A percentile compares a stretch with the other conserved stretches of the same genome.
These are phyloP conservation scores for Camellia granthamiana DNA, from an alignment of 148 eudicot species.

Conservation along the genomic window DNA sequence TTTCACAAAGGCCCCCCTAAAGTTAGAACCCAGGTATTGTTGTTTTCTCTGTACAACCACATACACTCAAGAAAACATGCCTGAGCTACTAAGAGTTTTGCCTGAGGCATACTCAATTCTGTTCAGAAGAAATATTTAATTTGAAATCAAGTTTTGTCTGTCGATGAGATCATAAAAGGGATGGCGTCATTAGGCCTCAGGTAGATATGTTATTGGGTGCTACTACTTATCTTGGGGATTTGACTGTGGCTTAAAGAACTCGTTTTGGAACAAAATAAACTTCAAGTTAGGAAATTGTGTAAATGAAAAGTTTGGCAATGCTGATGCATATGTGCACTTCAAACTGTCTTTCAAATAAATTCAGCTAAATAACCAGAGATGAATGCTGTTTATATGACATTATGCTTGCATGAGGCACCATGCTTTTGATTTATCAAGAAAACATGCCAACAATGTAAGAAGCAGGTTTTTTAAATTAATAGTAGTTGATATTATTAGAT, in stretches of 20 bases:
- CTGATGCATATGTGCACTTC: not conserved
- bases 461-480: not conserved
- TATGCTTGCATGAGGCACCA: not conserved
- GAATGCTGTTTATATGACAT: not conserved
- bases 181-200: not conserved
- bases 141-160: slow-evolving; percentile 8
- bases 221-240: slow-evolving; percentile 11
- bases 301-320: not conserved
- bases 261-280: not conserved
- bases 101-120: slow-evolving; percentile 69
- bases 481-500: not conserved
- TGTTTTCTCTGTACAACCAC: no score
- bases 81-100: slow-evolving; percentile 82
- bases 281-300: not conserved
- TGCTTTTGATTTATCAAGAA: no score
- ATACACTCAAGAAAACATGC: no score
- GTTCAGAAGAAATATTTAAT: not conserved
- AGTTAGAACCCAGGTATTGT: no score
- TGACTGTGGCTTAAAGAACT: not conserved
- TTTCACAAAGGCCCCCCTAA: no score
- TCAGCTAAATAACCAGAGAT: not conserved
- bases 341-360: not conserved
- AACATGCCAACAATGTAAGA: not conserved
- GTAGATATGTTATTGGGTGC: not conserved
- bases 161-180: not conserved